Conservation (phyloP, 768 basidiomycete genomes). For the Boletus eberwhitei region DNA sequence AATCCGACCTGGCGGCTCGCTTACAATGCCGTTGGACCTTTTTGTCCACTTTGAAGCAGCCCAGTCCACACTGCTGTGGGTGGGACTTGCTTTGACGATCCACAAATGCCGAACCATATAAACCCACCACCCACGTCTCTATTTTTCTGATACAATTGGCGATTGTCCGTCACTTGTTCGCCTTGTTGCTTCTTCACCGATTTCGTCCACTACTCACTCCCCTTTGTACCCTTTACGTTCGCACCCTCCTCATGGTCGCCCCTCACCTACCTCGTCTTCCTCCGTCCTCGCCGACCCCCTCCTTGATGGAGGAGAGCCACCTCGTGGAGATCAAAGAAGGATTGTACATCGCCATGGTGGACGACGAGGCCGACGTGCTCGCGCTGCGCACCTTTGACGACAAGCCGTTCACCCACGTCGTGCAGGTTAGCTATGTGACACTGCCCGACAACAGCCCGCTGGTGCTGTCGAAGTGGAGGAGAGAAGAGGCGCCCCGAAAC, state of each 20-base stretch:
- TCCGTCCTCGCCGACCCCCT: not conserved
- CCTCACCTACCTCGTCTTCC: not conserved
- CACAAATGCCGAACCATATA: not conserved
- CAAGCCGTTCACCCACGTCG: slow-evolving; percentile 19
- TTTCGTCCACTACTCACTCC: not conserved
- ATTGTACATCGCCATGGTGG: slow-evolving; percentile 20
- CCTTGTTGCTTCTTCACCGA: not conserved
- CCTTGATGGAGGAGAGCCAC: not conserved
- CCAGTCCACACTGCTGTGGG: not conserved
- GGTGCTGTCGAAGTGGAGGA: not conserved
- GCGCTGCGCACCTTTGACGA: slow-evolving; percentile 9
- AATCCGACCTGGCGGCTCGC: not conserved
- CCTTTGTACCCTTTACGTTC: too few species aligned
- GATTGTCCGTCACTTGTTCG: not conserved
- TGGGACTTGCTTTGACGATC: not conserved
- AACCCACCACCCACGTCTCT: not conserved
- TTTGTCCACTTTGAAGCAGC: too few species aligned
- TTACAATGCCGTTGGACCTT: not conserved
- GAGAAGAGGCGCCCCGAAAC: not conserved
- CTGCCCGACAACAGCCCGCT: not conserved
- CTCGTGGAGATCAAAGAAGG: slow-evolving; percentile 9
- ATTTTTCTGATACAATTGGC: not conserved
- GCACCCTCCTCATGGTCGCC: not conserved
- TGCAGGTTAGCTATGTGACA: slow-evolving; percentile 8
- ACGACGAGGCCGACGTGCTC: slow-evolving; percentile 8